Percentiles rank a stretch among this genome's conserved stretches.
phyloP scores from a whole-genome alignment of 2,329 filamentous ascomycete species.

The Paecilomyces variotii region DNA sequence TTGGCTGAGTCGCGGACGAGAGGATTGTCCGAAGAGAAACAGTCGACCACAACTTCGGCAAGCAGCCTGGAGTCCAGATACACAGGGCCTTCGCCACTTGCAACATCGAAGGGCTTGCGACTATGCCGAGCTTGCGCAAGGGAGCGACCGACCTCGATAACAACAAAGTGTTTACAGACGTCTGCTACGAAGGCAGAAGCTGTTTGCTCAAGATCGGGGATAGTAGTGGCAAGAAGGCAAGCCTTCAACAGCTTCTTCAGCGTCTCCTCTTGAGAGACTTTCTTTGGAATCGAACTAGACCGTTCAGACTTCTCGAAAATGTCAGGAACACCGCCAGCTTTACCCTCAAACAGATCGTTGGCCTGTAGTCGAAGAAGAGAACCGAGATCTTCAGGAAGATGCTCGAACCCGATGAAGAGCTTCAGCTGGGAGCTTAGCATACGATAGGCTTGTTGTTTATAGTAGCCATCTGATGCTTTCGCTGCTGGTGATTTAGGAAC shows the following conservation, averaged over 20 bases:
- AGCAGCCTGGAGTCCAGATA: constrained; percentile 80
- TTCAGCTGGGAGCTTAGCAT: constrained; percentile 85
- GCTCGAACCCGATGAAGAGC: constrained; percentile 79
- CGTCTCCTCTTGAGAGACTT: constrained; percentile 70
- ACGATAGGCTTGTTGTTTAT: constrained; percentile 88
- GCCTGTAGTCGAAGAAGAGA: constrained; percentile 79
- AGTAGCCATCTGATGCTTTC: constrained; percentile 66
- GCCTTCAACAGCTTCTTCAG: constrained; percentile 85
- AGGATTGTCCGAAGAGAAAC: constrained; percentile 73
- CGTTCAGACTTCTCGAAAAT: constrained; percentile 68
- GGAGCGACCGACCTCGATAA: constrained; percentile 82
- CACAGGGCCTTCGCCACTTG: constrained; percentile 77
- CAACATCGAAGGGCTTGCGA: constrained; percentile 72
- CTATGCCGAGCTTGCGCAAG: constrained; percentile 71
- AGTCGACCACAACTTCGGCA: constrained; percentile 83
- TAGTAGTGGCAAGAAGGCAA: constrained; percentile 72
- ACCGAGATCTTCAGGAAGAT: constrained; percentile 80
- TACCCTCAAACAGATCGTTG: constrained; percentile 69
- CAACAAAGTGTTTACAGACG: constrained; percentile 79
- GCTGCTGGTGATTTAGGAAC: constrained; percentile 53
- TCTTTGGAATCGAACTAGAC: constrained; percentile 78
- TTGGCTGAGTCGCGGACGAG: constrained; percentile 78
- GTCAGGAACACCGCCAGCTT: constrained; percentile 60
- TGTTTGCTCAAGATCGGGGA: constrained; percentile 70
- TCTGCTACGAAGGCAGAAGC: constrained; percentile 69